Evolutionary conservation across 805 yeast species (phyloP), one percentile per base, ranked within the genome.

Genomic region (Nakazawaea siamensis): DNA sequence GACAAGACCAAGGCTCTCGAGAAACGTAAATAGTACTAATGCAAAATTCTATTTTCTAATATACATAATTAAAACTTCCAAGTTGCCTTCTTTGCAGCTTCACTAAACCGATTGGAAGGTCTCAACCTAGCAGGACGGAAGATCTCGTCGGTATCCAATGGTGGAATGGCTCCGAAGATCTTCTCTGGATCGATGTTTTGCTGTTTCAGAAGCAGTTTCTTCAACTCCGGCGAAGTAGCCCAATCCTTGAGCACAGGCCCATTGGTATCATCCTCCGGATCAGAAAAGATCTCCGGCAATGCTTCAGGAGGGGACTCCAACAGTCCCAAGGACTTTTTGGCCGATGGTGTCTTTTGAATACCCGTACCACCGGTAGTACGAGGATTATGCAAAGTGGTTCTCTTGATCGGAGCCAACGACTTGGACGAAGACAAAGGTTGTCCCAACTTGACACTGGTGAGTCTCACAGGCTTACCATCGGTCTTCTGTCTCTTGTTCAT

Each of bases 101-200:
- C 49, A 9, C 73, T 59, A 42, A 68, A 53, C 35, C 59, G 58
- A 39, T 69, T 76, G 21, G 61, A 57, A 4, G 62, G 65, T 1
- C 67, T 53, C 75, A 73, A 70, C 39, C 61, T 58, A 3, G 69
- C 62, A n/a, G n/a, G n/a, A 25, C 64, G 68, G 49, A 82, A 84
- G 3, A 82, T 73, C 42, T 77, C 85, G 35, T 76, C 84, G 59
- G 80, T 74, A 34, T 76, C 70, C 39, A 82, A 58, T 2, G 76
- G 76, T 0, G 82, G 80, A 21, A 81, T 70, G 5, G 82, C 79
- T 0, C 94, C 95, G 58, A 86, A 84, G 1, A 85, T 70, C 14
- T 64, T 51, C 41, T 66, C 74, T 0, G 92, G 88, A 48, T 85
- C 79, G 41, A 79, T 58, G 33, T 41, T 53, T 48, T 75, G 80